Percentiles rank a stretch among this genome's conserved stretches.
Evolutionary conservation across 305 asterid species (phyloP).

Genomic region (Fraxinus nigra): DNA sequence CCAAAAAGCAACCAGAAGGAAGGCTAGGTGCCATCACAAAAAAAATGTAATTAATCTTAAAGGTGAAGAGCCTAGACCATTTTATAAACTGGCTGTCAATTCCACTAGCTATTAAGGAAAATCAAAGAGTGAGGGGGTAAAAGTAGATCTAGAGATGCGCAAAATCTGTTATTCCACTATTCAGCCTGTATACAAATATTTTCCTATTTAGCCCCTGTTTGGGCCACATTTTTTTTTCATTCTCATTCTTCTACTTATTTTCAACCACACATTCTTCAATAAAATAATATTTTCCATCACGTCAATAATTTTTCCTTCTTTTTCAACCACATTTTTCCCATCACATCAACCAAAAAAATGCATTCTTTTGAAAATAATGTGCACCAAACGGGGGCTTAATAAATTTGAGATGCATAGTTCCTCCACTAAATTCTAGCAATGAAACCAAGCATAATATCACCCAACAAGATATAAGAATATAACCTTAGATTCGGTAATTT

Average conservation of each 20-base stretch:
- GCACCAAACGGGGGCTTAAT: not conserved
- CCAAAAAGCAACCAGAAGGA: not conserved
- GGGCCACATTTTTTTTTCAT: no score
- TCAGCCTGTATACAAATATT: constrained; percentile 17
- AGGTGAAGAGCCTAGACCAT: constrained; percentile 12
- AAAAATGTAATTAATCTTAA: not conserved
- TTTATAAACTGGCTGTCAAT: constrained; percentile 4
- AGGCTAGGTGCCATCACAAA: not conserved
- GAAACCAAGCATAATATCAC: constrained; percentile 11
- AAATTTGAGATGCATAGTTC: not conserved
- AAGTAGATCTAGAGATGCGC: not conserved
- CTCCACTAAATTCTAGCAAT: constrained; percentile 5
- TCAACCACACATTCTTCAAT: no score
- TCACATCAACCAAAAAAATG: no score
- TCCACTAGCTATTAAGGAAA: constrained; percentile 10
- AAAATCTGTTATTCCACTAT: not conserved
- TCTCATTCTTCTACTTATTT: no score
- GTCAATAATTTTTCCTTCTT: no score
- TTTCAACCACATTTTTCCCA: no score
- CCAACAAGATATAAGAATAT: constrained; percentile 17
- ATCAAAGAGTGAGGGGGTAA: not conserved
- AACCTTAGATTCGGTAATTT: constrained; percentile 94
- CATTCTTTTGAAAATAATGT: no score
- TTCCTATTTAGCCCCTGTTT: not conserved
- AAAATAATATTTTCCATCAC: no score